These are phyloP conservation scores for Rhodosporidiobolus odoratus DNA, from an alignment of 768 basidiomycete species.

Conservation along the genomic window DNA sequence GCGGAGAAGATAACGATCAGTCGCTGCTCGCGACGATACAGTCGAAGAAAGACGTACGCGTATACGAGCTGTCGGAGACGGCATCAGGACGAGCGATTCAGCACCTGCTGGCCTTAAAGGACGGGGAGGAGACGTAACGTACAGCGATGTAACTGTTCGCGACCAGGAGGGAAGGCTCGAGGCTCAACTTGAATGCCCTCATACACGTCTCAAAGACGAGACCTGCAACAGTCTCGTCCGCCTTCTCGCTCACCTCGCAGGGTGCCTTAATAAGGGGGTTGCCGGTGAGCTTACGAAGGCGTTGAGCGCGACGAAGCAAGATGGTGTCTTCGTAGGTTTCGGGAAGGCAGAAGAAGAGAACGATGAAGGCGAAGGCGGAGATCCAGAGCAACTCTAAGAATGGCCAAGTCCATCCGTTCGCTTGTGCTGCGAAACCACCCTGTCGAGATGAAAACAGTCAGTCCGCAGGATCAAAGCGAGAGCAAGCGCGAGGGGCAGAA, in stretches of 20 bases:
- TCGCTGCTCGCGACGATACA: neutral
- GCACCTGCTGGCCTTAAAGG: no score
- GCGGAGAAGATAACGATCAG: neutral
- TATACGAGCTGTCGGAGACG: neutral
- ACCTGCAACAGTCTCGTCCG: neutral
- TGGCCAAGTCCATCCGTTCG: slow-evolving; percentile 16
- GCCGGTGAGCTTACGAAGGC: slow-evolving; percentile 48
- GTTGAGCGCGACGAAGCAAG: slow-evolving; percentile 46
- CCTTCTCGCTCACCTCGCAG: slow-evolving; percentile 42
- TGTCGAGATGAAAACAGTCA: neutral
- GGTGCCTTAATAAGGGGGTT: slow-evolving; percentile 44
- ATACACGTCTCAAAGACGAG: slow-evolving; percentile 15
- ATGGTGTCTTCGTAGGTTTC: slow-evolving; percentile 47
- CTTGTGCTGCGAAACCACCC: slow-evolving; percentile 37
- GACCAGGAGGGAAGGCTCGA: slow-evolving; percentile 45
- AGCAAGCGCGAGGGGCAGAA: neutral
- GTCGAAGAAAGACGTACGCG: neutral
- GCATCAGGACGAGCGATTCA: no score
- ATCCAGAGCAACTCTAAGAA: slow-evolving; percentile 46
- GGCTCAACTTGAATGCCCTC: slow-evolving; percentile 40
- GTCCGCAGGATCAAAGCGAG: neutral
- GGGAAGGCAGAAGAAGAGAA: slow-evolving; percentile 41
- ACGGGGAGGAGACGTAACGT: slow-evolving; percentile 35
- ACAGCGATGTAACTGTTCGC: slow-evolving; percentile 44
- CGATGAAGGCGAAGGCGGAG: slow-evolving; percentile 36